Evolutionary conservation across 1,284 basidiomycete genomes (phyloP).

Genomic region (Trichosporon sp.): DNA sequence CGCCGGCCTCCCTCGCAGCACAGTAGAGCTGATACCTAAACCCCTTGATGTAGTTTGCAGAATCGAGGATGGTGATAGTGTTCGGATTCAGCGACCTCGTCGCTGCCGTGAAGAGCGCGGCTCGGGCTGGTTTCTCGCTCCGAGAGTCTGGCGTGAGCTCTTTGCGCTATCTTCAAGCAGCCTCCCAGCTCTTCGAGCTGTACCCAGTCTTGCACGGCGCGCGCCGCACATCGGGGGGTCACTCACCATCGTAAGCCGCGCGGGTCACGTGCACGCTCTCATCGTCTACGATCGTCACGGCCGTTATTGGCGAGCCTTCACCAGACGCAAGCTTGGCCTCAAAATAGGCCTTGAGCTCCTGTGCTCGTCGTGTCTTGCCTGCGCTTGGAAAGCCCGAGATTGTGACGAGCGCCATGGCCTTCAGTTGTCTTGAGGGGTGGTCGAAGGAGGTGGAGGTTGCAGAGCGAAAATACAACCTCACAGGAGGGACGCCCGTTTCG

Average conservation of each 20-base stretch:
- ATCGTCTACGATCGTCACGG: conserved; percentile 70
- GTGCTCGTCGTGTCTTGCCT: conserved; percentile 73
- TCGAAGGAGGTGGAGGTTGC: neutral
- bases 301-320: conserved; percentile 35
- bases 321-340: conserved; percentile 49
- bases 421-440: neutral
- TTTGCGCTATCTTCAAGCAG: too few species aligned
- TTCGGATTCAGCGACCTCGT: conserved; percentile 67
- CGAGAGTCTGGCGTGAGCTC: conserved; percentile 59
- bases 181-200: too few species aligned
- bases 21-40: conserved; percentile 98
- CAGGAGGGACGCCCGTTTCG: neutral
- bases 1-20: conserved; percentile 78
- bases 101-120: conserved; percentile 76
- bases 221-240: neutral
- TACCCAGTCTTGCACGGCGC: too few species aligned
- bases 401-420: conserved; percentile 88
- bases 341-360: conserved; percentile 62
- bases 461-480: neutral
- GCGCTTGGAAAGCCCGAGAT: conserved; percentile 84
- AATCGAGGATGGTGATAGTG: conserved; percentile 81
- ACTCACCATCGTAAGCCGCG: conserved; percentile 67
- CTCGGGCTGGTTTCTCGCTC: conserved; percentile 83
- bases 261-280: conserved; percentile 63
- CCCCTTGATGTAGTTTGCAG: conserved; percentile 92